Evolutionary conservation across 805 yeast species (phyloP).

Genomic region (Candida patagonica): DNA sequence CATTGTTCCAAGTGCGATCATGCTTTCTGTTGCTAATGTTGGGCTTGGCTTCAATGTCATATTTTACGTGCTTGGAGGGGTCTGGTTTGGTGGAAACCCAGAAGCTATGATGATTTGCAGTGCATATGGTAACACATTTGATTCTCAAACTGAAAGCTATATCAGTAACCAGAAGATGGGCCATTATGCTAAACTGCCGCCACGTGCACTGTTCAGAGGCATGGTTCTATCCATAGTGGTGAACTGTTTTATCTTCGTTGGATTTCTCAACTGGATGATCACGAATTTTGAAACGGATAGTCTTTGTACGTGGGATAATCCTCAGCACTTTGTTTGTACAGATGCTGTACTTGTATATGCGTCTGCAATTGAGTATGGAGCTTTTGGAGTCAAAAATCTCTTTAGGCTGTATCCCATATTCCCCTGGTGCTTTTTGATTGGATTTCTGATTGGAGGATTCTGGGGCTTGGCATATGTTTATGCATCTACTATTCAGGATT

Average conservation of each 20-base stretch:
- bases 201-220: conserved; percentile 17
- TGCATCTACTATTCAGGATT: not conserved
- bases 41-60: conserved; percentile 50
- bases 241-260: conserved; percentile 22
- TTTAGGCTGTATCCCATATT: conserved; percentile 36
- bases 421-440: conserved; percentile 36
- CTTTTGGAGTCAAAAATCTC: conserved; percentile 36
- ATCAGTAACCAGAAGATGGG: conserved; percentile 51
- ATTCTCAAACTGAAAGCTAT: conserved; percentile 49
- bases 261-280: conserved; percentile 26
- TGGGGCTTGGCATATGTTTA: not conserved
- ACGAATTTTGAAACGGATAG: conserved; percentile 24
- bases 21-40: conserved; percentile 53
- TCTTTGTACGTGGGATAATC: conserved; percentile 23
- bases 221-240: conserved; percentile 24
- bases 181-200: conserved; percentile 36
- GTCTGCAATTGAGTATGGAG: conserved; percentile 33
- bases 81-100: conserved; percentile 53
- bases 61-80: conserved; percentile 56
- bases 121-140: conserved; percentile 33
- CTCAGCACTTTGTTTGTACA: conserved; percentile 28
- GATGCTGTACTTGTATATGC: conserved; percentile 40
- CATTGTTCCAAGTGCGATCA: conserved; percentile 52
- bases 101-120: conserved; percentile 34
- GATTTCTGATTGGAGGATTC: not conserved